Base-by-base conservation (phyloP, 768 basidiomycete species). In the Psilocybe azurescens region DNA sequence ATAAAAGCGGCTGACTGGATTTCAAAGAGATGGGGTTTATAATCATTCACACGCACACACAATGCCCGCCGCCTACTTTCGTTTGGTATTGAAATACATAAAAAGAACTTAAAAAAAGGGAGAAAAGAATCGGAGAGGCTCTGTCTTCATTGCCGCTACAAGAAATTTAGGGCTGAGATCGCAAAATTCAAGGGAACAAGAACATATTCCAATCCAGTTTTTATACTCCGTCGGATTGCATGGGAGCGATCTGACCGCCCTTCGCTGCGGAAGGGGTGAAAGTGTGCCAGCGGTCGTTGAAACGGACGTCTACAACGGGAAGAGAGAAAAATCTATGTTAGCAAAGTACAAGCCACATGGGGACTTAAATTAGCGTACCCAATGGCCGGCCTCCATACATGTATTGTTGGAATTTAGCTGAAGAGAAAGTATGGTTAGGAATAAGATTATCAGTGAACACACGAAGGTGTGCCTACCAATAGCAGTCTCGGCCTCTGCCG, bases 281-380 rank as follows among this genome's bases (percentile, higher is more conserved):
- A 0, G 92, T 93, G 73, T 97, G 95, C 94, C 93, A 95, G 66
- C 94, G 88, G 70, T 95, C 93, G 73, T 97, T 97, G 86, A 94
- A 97, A 65, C 93, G 89, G 38, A 97, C 95, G 70, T 96, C 95
- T 90, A 66, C 0, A 39, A 62, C 36, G 6, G n/a, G 48, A 10
- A 56, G 50, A 24, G 54, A 56, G 63, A 29, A 39, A 64, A 46
- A 9, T 24, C 38, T 7, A 59, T 51, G 5, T 54, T 41, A 18
- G 24, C 32, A 29, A 18, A 53, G 63, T 56, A 63, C 30, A 5
- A 57, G 38, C 47, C 53, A 46, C 50, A 11, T 41, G 33, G 58
- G 29, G 38, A 10, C 39, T 29, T 13, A 1, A 14, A 16, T 13
- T 16, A 53, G 61, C 58, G 53, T 72, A 91, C 90, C 91, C 28